Evolutionary conservation across 176 grass and related monocot genomes (phyloP), one percentile per base, ranked within the genome.

Genomic region (Ensete glaucum): DNA sequence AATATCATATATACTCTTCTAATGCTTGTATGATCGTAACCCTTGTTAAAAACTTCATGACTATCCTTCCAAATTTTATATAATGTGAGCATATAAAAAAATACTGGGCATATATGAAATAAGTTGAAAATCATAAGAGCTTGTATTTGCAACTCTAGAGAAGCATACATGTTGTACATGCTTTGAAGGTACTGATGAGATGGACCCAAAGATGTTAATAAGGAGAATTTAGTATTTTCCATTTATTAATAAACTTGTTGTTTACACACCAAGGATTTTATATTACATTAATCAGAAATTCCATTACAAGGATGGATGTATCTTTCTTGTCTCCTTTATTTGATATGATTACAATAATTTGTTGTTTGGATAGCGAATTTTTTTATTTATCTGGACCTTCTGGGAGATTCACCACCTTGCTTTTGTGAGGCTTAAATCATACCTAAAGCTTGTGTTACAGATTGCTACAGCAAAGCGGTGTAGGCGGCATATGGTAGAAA

Each of bases 401-500:
- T 20, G 11, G 19, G n/a, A 69, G 23, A 17, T 9, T 43, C 23
- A 50, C 14, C 66, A 8, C 49, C 3, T 69, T 69, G 62, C 62
- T 50, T n/a, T 50, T 8, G 48, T 69, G 67, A 79, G 50, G 77
- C 76, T 15, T 67, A 49, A 50, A 5, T 82, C 26, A 15, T 20
- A 73, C 43, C 17, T 78, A 56, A 51, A 67, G 55, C 53, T 71
- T 54, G n/a, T 50, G 54, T 78, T 84, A 75, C 84, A 98, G 94
- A 91, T 69, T 85, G 88, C 90, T 77, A 80, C 87, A 24, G 80
- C 82, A 12, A 98, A 91, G 83, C 87, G 90, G 58, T 98, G 94
- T 82, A 93, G 88, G 84, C 85, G 94, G 75, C 90, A 93, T 83
- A 93, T 93, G 94, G 78, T 91, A 64, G 94, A 98, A 79, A 98